These are phyloP conservation scores for Syzygium grande DNA, from an alignment of 345 rosid genomes.

Conservation along the genomic window DNA sequence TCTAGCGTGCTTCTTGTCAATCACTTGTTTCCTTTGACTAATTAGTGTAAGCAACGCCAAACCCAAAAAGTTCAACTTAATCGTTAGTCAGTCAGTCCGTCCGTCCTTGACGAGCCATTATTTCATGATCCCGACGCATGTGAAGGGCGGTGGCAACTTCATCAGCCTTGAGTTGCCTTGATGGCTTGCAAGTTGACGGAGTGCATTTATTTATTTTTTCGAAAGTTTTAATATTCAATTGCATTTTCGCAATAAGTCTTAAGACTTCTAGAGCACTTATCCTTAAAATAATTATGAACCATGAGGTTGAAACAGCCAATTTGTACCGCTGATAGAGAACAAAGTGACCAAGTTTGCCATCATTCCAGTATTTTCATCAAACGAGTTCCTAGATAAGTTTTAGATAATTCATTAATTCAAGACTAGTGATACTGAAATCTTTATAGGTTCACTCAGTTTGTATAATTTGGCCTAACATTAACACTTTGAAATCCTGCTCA, in stretches of 20 bases:
- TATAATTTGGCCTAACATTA: background rate
- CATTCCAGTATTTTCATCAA: background rate
- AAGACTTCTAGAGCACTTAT: rapidly evolving
- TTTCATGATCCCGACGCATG: background rate
- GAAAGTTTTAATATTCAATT: background rate
- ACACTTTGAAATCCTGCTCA: slow-evolving; percentile 24
- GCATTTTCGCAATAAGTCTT: rapidly evolving
- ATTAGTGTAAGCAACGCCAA: background rate
- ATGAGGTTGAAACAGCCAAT: background rate
- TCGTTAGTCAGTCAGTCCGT: rapidly evolving
- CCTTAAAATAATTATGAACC: background rate
- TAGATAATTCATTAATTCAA: background rate
- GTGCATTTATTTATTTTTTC: background rate
- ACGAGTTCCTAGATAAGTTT: background rate
- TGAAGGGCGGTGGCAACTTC: slow-evolving; percentile 67
- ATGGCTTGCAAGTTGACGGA: slow-evolving; percentile 51
- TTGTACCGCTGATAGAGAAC: rapidly evolving
- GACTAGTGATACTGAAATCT: background rate
- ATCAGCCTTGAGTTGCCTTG: slow-evolving; percentile 82
- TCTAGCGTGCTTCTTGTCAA: background rate
- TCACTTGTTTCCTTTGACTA: background rate
- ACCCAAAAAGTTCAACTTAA: background rate
- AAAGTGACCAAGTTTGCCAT: background rate
- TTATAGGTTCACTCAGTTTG: background rate
- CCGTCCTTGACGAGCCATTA: rapidly evolving